Evolutionary conservation across 2,329 filamentous ascomycete genomes (phyloP).

Genomic region (Fusarium sp.): DNA sequence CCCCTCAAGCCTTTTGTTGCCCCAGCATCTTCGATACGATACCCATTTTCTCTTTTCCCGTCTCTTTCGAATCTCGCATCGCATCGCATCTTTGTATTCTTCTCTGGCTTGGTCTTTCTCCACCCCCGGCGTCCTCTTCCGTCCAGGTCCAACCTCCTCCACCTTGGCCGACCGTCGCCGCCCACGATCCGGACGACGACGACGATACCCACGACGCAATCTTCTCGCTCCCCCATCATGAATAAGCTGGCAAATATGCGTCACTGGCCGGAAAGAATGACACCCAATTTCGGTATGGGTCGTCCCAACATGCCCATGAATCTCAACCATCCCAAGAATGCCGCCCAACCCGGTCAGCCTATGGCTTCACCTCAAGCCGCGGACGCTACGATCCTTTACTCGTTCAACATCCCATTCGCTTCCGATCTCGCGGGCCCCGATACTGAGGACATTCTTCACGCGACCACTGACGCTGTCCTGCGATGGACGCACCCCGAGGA

Average conservation of each 20-base stretch:
- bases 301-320: conserved; percentile 68
- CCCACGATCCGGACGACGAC: conserved; percentile 46
- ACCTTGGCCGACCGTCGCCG: conserved; percentile 46
- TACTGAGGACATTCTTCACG: conserved; percentile 93
- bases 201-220: conserved; percentile 38
- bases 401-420: conserved; percentile 97
- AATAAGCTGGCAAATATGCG: conserved; percentile 79
- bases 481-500: conserved; percentile 95
- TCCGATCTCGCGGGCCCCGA: conserved; percentile 93
- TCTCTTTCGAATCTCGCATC: conserved; percentile 33
- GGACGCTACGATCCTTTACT: conserved; percentile 86
- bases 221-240: conserved; percentile 61
- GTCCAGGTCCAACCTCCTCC: conserved; percentile 39
- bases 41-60: conserved; percentile 32
- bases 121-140: conserved; percentile 38
- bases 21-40: conserved; percentile 45
- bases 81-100: conserved; percentile 38
- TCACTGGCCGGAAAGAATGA: conserved; percentile 78
- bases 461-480: conserved; percentile 86
- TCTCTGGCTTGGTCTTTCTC: conserved; percentile 36
- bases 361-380: conserved; percentile 76
- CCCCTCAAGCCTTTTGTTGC: conserved; percentile 35
- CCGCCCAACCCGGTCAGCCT: conserved; percentile 64
- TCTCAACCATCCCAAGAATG: conserved; percentile 69
- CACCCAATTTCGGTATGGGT: conserved; percentile 74